Evolutionary conservation across 768 basidiomycete genomes (phyloP).

Genomic region (Lentinula sp.): DNA sequence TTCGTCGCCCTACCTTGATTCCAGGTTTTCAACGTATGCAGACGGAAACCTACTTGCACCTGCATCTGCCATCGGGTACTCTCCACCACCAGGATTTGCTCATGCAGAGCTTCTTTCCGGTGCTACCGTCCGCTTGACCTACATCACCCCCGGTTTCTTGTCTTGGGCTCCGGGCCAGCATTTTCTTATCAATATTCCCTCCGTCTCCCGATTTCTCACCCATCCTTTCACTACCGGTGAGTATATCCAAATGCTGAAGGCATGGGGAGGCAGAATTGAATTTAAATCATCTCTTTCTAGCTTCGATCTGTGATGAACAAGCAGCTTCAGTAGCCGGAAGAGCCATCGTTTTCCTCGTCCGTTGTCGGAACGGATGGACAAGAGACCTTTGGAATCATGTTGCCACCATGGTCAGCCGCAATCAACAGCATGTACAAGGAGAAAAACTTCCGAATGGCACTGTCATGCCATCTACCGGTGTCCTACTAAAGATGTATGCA

Average conservation of each 20-base stretch:
- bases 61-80: slow-evolving; percentile 18
- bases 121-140: slow-evolving; percentile 59
- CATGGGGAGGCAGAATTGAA: background rate
- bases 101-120: slow-evolving; percentile 67
- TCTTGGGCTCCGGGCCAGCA: slow-evolving; percentile 79
- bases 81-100: slow-evolving; percentile 62
- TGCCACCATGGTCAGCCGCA: slow-evolving; percentile 23
- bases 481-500: slow-evolving; percentile 50
- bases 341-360: slow-evolving; percentile 60
- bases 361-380: slow-evolving; percentile 68
- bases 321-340: slow-evolving; percentile 38
- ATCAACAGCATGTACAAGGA: slow-evolving; percentile 17
- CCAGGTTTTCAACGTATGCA: background rate
- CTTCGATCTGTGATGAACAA: slow-evolving; percentile 49
- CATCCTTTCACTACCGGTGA: slow-evolving; percentile 60
- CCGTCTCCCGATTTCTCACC: slow-evolving; percentile 50
- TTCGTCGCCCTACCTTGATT: slow-evolving; percentile 10
- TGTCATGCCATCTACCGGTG: slow-evolving; percentile 34
- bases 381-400: slow-evolving; percentile 57
- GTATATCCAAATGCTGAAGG: background rate
- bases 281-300: slow-evolving; percentile 21
- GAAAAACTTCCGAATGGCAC: slow-evolving; percentile 24
- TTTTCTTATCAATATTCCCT: slow-evolving; percentile 62
- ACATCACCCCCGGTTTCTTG: slow-evolving; percentile 49
- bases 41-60: slow-evolving; percentile 3